These are phyloP conservation scores for Claviceps paspali DNA, from an alignment of 2,329 filamentous ascomycete genomes.

Conservation along the genomic window DNA sequence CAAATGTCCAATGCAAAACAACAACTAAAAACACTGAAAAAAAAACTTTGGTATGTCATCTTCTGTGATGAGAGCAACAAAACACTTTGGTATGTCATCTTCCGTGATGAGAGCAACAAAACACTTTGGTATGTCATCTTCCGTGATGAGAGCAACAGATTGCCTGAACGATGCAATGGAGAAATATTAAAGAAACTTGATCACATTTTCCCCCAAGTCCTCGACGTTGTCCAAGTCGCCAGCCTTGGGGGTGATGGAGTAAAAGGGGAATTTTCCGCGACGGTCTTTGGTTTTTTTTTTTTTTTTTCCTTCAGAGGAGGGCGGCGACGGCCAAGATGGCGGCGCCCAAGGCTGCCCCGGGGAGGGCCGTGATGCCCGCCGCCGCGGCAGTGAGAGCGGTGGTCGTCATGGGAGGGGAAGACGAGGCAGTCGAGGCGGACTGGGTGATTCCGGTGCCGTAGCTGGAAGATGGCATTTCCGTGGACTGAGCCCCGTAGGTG, in stretches of 20 bases:
- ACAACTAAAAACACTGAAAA: no score
- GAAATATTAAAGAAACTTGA: background rate
- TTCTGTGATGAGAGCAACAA: no score
- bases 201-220: no score
- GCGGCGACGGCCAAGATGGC: slow-evolving; percentile 13
- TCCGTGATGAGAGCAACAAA: no score
- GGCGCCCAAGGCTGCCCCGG: slow-evolving; percentile 12
- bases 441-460: slow-evolving; percentile 6
- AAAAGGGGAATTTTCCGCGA: no score
- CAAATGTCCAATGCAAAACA: background rate
- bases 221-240: no score
- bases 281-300: no score
- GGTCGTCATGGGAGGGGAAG: slow-evolving; percentile 10
- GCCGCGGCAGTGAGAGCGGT: slow-evolving; percentile 18
- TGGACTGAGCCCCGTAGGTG: slow-evolving; percentile 1
- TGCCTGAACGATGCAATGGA: background rate
- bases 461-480: slow-evolving; percentile 1
- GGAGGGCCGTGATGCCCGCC: slow-evolving; percentile 9
- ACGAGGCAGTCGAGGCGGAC: background rate
- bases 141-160: background rate
- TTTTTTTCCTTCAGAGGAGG: slow-evolving; percentile 11
- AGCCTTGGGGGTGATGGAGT: no score
- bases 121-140: no score
- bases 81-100: slow-evolving; percentile 1
- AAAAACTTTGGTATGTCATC: slow-evolving; percentile 1